phyloP scores from a whole-genome alignment of 2,329 filamentous ascomycete species.

The Fusarium cyanostomum region DNA sequence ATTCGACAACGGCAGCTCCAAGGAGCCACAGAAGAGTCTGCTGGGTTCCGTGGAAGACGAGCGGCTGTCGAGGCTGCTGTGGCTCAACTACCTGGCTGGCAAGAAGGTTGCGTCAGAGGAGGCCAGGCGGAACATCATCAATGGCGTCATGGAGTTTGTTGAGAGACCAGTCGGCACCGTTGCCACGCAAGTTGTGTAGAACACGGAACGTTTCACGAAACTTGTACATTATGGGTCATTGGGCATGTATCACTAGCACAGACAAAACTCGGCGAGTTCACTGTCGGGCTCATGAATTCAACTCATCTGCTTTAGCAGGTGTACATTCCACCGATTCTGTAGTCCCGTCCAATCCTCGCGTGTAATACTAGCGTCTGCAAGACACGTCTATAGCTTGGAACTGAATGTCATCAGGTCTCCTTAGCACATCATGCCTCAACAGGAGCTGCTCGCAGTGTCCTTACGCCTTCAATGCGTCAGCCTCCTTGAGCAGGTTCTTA shows the following conservation, averaged over 20 bases:
- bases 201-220: neutral
- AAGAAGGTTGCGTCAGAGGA: conserved; percentile 86
- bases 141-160: conserved; percentile 88
- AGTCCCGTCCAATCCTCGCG: conserved; percentile 3
- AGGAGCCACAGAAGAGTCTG: conserved; percentile 56
- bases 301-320: conserved; percentile 21
- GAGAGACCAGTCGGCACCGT: conserved; percentile 89
- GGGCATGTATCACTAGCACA: conserved; percentile 39
- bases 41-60: conserved; percentile 82
- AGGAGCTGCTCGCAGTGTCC: conserved; percentile 26
- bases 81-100: conserved; percentile 90
- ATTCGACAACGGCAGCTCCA: conserved; percentile 70
- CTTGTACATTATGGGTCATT: conserved; percentile 35
- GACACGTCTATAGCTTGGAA: conserved; percentile 35
- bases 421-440: conserved; percentile 11
- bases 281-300: conserved; percentile 24
- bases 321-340: neutral
- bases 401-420: conserved; percentile 32
- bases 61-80: conserved; percentile 81
- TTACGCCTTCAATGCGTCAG: conserved; percentile 56
- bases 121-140: conserved; percentile 82
- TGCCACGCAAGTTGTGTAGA: conserved; percentile 74
- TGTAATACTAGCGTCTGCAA: conserved; percentile 1
- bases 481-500: conserved; percentile 53
- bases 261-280: conserved; percentile 18